Base-by-base conservation (phyloP, 108 stramenopile genomes). In the Nitzschia sp. region DNA sequence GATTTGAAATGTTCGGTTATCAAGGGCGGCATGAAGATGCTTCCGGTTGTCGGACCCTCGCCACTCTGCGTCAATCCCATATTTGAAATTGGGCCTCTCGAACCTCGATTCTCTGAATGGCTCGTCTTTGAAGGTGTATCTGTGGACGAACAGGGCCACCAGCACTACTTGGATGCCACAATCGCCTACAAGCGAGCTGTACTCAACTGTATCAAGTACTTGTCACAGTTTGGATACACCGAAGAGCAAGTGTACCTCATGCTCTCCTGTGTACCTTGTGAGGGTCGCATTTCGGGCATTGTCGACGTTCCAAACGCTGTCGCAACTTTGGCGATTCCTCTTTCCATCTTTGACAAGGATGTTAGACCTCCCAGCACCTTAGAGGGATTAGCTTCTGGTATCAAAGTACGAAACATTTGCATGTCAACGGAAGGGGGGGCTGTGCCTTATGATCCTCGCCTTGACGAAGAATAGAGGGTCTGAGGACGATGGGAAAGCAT, bases 81-180 rank as follows among this genome's bases (percentile, higher is more conserved):
- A 47, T 87, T 85, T 68, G 81, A 84, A 67, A 84, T 85, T 45
- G 86, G 86, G 16, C 86, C 86, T 8, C 55, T 87, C n/a, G 86
- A 87, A 32, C 86, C 86, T 16, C 86, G 86, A 5, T 87, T 70
- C 53, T 75, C 75, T 5, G 83, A 84, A 58, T 85, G 83, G 83
- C 66, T 87, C 15, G 83, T 85, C 23, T 87, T 87, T 63, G 83
- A 87, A 63, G 86, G 86, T 15, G 68, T 87, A 61, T 85, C 81
- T 11, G 86, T 87, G 26, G 86, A 85, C 58, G 84, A 84, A 29
- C 61, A 75, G 45, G 86, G 86, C 44, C 55, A 68, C 28, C 86
- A 87, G 47, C 84, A 85, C 59, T 87, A 82, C 56, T 70, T 87
- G 21, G 86, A 87, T 65, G 86, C 86, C 1, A 87, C 84, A 4